Evolutionary conservation across 495 filamentous ascomycete species (phyloP), one percentile per base, ranked within the genome.

Genomic region (Penicillium pancosmium): DNA sequence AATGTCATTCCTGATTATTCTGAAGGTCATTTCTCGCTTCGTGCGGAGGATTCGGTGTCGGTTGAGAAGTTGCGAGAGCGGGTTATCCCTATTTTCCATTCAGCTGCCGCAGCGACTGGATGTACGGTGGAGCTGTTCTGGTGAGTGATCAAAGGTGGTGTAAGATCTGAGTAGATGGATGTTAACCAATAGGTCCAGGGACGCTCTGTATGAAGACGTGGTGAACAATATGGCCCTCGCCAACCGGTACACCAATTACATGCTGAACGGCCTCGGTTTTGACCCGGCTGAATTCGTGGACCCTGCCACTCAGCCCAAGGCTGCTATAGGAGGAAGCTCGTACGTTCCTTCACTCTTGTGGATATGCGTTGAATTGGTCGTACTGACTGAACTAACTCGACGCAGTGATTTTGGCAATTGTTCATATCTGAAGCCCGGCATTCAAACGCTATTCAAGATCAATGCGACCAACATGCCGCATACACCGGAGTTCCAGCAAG

Each of bases 1-100:
- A 85, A 86, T 59, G 67, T 86, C 50, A 82, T 86, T 47, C 84
- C 83, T 52, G 79, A 75, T 7, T 78, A 81, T 56, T 70, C 81
- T 3, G 74, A 73, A 21, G 73, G 49, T 18, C 15, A 13, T 18
- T 51, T 51, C 27, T 34, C 50, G 64, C 73, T 10, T 51, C 41
- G 60, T 9, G 57, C 57, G 5, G 48, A 50, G 13, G 52, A 67
- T 23, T 77, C 66, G 8, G 52, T 47, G 0, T 57, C 74, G 16
- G 43, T 79, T 6, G 66, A 73, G 25, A 71, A 61, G 25, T 67
- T 86, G 11, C 65, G 61, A 15, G 60, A 65, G 41, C 78, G 80
- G 13, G 79, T 86, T 5, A 48, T 47, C 7, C 53, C 63, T 15
- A 74, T 69, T 0, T 86, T 85, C 40, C 61, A 74, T n/a, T 82